Evolutionary conservation across 2,329 filamentous ascomycete species (phyloP), one percentile per base, ranked within the genome.

Genomic region (Trichoderma cornu-damae): DNA sequence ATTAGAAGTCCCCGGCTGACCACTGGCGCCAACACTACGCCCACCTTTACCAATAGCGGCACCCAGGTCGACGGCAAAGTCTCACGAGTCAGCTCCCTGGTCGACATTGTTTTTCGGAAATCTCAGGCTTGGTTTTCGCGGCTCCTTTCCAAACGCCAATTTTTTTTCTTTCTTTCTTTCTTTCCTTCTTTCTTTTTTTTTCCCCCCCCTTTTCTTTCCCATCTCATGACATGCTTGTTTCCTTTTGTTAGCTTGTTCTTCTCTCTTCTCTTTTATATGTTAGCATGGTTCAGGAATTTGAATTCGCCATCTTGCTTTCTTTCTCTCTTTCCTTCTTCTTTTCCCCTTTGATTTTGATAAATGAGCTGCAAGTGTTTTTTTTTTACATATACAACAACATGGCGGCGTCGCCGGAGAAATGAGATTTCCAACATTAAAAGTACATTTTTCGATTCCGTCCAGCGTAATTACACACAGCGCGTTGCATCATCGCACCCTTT

Each of bases 1-100:
- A 66, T 59, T 71, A 65, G 68, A 65, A 60, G 58, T 65, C 66
- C 24, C 64, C 66, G 50, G 62, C 65, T 14, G 63, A 62, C n/a
- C 65, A 66, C 34, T 69, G 69, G 63, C 61, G 50, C 16, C 59
- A 58, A 37, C 54, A 64, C 37, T 68, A 56, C 35, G 57, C 49
- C 49, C 49, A 47, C 16, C 49, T 48, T 14, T 58, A 54, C 40
- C 28, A 49, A 14, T n/a, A 42, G 20, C 30, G 14, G 26, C n/a
- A n/a, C n/a, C n/a, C 18, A 28, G 46, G 40, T 7, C 4, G 5
- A 9, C 4, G 5, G 28, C 28, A 3, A 9, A 30, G 28, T 30
- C 44, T 43, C 40, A 52, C 34, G 18, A 16, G 9, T 42, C 24
- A 16, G n/a, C 37, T 24, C 35, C 7, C 2, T 16, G 16, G 18